Base-by-base conservation (phyloP, 1,284 basidiomycete species). In the Wallemia hederae region DNA sequence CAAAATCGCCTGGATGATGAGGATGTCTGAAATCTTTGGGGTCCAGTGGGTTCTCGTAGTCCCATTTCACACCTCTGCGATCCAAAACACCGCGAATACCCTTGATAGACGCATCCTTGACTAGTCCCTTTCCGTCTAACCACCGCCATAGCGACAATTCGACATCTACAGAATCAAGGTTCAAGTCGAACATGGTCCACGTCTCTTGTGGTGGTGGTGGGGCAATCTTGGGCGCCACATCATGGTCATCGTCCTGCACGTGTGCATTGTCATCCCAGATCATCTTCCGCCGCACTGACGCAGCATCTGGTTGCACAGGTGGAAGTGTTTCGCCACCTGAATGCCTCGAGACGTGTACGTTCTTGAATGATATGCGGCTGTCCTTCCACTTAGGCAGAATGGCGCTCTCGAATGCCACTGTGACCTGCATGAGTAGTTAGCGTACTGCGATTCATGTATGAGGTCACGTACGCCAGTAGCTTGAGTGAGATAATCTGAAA, bases 321-420 rank as follows among this genome's bases (percentile, higher is more conserved):
- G 39, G 39, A 3, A 49, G 39, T 15, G 39, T 49, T 49, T 49
- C 39, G 3, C 39, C 61, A 34, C 68, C 66, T 1, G 85, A 83
- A 2, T 88, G 78, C 1, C 88, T 80, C 14, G 89, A 91, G 56
- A 98, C 77, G 67, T 88, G 97, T 56, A 98, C 91, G 66, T 97
- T 96, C 68, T 89, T 87, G 76, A 98, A 94, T 1, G 88, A 89
- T 63, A 98, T 85, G 24, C 83, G 81, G 17, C 87, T 91, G 66
- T 92, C 87, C 63, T 87, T 87, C 89, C 92, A 97, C 69, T 90
- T 90, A 1, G 92, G 92, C 2, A 98, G 90, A 65, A 98, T 91
- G 27, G 94, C 94, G 5, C 86, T 90, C 71, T 97, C 92, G 69
- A 97, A 98, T 59, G 70, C 71, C 59, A 1, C 55, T 27, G 15